phyloP scores from a whole-genome alignment of 805 yeast species.

The Yamadazyma olivae region DNA sequence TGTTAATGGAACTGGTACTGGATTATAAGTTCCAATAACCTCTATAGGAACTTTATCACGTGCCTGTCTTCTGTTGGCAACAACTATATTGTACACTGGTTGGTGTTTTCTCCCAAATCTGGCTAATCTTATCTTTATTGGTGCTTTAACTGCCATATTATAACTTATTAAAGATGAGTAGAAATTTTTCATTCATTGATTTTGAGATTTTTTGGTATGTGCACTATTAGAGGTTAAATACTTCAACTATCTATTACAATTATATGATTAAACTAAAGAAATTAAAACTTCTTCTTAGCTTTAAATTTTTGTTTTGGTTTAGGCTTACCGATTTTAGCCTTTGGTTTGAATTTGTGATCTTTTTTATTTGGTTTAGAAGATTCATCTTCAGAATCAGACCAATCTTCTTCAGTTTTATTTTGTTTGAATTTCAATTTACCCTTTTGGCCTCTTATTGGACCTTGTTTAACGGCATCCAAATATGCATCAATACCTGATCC shows the following conservation, averaged over 20 bases:
- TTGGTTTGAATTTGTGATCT: conserved; percentile 15
- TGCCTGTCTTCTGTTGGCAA: conserved; percentile 72
- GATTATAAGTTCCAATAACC: conserved; percentile 91
- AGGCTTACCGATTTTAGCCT: conserved; percentile 30
- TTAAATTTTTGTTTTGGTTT: conserved; percentile 50
- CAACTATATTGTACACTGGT: conserved; percentile 91
- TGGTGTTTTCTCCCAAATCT: conserved; percentile 86
- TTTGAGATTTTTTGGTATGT: background rate
- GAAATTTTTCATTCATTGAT: conserved; percentile 3
- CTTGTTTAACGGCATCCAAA: conserved; percentile 88
- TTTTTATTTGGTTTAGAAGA: conserved; percentile 10
- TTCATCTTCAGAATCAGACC: conserved; percentile 48
- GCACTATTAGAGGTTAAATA: background rate
- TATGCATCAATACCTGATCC: conserved; percentile 81
- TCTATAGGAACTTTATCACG: conserved; percentile 88
- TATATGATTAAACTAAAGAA: no score
- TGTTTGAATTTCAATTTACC: conserved; percentile 86
- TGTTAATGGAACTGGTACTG: conserved; percentile 68
- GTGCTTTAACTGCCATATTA: conserved; percentile 14
- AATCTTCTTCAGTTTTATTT: conserved; percentile 46
- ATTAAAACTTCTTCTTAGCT: conserved; percentile 56
- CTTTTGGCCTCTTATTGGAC: conserved; percentile 91
- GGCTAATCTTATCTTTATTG: conserved; percentile 85
- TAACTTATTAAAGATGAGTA: background rate
- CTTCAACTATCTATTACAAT: background rate